Percentiles rank a stretch among this genome's conserved stretches.
Conservation (phyloP, 306 rosid species). For the Castanea sativa region DNA sequence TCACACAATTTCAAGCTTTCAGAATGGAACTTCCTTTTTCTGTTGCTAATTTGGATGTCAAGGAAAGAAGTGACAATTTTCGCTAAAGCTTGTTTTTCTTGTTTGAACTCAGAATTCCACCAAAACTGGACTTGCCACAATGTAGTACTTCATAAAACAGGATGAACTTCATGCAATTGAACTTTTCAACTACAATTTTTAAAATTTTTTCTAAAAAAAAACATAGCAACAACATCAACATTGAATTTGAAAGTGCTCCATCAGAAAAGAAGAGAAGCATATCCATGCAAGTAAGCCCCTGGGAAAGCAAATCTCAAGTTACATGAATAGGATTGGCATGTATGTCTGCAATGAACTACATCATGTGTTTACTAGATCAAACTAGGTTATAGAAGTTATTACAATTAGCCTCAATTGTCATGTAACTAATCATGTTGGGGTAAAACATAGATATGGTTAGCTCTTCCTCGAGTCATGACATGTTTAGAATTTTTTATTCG, state of each 20-base stretch:
- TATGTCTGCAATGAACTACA: constrained; percentile 66
- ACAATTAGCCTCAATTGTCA: too few relatives aligned
- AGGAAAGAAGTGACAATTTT: neutral
- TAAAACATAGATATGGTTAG: too few relatives aligned
- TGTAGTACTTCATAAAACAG: neutral
- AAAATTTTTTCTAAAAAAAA: neutral
- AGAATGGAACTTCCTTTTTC: neutral
- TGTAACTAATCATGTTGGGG: too few relatives aligned
- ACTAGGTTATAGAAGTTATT: too few relatives aligned
- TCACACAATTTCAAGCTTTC: too few relatives aligned
- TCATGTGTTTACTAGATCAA: too few relatives aligned
- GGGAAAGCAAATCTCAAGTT: constrained; percentile 96
- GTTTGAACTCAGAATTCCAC: neutral
- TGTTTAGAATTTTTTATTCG: too few relatives aligned
- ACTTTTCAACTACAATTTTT: neutral
- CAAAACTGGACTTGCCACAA: neutral
- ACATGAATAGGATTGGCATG: constrained; percentile 78
- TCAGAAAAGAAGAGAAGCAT: neutral
- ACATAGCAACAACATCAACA: neutral
- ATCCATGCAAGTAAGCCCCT: constrained; percentile 37
- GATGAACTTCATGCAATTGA: neutral
- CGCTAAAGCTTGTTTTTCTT: neutral
- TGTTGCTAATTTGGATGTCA: neutral
- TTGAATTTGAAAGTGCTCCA: constrained; percentile 4
- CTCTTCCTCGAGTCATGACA: too few relatives aligned